These are phyloP conservation scores for Nitzschia putrida DNA, from an alignment of 108 stramenopile species.

Conservation along the genomic window DNA sequence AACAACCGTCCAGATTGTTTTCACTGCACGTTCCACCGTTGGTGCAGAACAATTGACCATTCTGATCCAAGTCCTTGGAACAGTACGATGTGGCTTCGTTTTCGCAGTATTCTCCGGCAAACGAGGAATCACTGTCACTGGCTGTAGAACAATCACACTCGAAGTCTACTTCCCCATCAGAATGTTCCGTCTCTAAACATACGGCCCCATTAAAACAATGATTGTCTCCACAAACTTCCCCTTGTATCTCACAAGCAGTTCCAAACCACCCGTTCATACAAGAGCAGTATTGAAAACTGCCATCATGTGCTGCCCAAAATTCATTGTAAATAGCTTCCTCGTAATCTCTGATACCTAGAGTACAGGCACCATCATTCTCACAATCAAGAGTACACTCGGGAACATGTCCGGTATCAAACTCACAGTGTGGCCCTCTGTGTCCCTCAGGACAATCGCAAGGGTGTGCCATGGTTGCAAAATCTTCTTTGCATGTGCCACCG, in stretches of 20 bases:
- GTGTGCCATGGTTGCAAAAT: constrained; percentile 21
- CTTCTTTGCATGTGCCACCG: constrained; percentile 41
- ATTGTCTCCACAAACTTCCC: constrained; percentile 33
- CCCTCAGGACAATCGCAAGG: constrained; percentile 47
- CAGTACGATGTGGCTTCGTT: constrained; percentile 19
- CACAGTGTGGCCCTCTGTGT: constrained; percentile 50
- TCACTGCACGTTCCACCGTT: constrained; percentile 34
- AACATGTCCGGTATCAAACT: constrained; percentile 36
- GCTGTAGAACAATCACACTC: constrained; percentile 36
- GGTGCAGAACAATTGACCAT: constrained; percentile 38
- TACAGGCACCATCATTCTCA: constrained; percentile 40
- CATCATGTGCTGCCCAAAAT: constrained; percentile 36
- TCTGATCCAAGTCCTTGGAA: constrained; percentile 3
- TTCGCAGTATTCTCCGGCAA: constrained; percentile 36
- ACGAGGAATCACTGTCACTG: not conserved
- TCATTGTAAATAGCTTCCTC: constrained; percentile 22
- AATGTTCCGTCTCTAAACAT: constrained; percentile 28
- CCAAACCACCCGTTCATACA: constrained; percentile 51
- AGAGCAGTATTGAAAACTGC: constrained; percentile 33
- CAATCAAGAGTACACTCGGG: constrained; percentile 50
- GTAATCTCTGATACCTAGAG: constrained; percentile 38
- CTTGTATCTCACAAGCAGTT: constrained; percentile 36
- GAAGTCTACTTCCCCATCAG: constrained; percentile 19
- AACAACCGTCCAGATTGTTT: constrained; percentile 21
- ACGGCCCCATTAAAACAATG: constrained; percentile 54